Evolutionary conservation across 1,284 basidiomycete genomes (phyloP), one percentile per base, ranked within the genome.

Genomic region (Tilletia setariae): DNA sequence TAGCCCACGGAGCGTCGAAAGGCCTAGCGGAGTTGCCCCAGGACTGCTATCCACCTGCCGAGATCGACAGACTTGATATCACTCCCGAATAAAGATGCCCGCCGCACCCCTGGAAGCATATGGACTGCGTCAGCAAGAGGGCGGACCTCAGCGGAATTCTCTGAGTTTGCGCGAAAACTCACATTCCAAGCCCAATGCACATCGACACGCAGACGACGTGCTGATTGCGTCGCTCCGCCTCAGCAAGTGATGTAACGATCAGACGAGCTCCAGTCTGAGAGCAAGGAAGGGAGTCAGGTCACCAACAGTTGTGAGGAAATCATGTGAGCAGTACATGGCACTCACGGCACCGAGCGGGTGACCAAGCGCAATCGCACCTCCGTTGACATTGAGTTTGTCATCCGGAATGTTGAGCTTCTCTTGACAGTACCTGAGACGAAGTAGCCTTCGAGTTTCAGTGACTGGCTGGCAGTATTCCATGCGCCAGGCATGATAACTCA

Each of bases 361-460:
- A 1, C 91, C 93, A 15, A 94, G 86, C 13, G 92, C 92, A 74
- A 93, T 93, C 0, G 92, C 93, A 0, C 94, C 93, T 35, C 93
- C 93, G 74, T 92, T 91, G 15, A 93, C 90, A 79, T 95, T 76
- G 30, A 75, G 68, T 70, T 77, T 76, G 15, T 89, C 88, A 72
- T 86, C 87, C 13, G 89, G 88, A 70, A 96, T 84, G 35, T 86
- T 86, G 42, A 96, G 86, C 77, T 89, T 85, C 72, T 90, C 88
- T 59, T 93, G 85, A 65, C 88, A 89, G 84, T 95, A 93, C 51
- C 47, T 53, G 23, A 49, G 46, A 49, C 21, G 16, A 23, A 49
- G 6, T 16, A 49, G 46, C 19, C 43, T 40, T 40, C 11, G 35
- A 40, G 35, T 40, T 40, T 6, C 35, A 6, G 6, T 11, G 3